These are phyloP conservation scores for Ascochyta fabae DNA, from an alignment of 2,329 filamentous ascomycete genomes.

Conservation along the genomic window DNA sequence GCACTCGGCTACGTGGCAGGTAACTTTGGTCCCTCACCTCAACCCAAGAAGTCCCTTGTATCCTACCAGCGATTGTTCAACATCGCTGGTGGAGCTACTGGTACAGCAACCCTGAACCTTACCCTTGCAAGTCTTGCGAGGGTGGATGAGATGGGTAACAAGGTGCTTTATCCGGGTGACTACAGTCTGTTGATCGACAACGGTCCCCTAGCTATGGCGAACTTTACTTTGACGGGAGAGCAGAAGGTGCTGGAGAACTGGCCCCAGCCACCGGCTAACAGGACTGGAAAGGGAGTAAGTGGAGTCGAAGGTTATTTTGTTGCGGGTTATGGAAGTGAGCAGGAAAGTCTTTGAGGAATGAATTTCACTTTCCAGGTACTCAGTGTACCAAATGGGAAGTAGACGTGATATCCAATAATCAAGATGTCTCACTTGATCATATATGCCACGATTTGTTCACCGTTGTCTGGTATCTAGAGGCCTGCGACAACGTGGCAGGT, in stretches of 20 bases:
- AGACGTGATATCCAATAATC: no score
- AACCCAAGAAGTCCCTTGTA: slow-evolving; percentile 61
- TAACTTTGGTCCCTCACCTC: slow-evolving; percentile 57
- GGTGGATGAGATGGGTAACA: slow-evolving; percentile 59
- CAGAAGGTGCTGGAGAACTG: slow-evolving; percentile 34
- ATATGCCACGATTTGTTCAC: no score
- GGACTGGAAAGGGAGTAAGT: slow-evolving; percentile 26
- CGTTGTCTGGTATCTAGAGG: no score
- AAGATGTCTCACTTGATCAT: no score
- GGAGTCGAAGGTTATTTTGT: slow-evolving; percentile 32
- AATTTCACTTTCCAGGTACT: no score
- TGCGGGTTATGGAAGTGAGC: slow-evolving; percentile 29
- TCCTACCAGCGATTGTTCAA: slow-evolving; percentile 56
- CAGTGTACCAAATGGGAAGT: no score
- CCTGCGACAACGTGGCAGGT: no score
- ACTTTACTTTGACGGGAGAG: slow-evolving; percentile 35
- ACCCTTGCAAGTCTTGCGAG: slow-evolving; percentile 59
- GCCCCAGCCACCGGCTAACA: slow-evolving; percentile 35
- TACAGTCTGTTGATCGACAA: slow-evolving; percentile 50
- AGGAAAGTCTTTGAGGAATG: slow-evolving; percentile 1
- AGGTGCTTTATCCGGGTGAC: slow-evolving; percentile 61
- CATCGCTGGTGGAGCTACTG: slow-evolving; percentile 47
- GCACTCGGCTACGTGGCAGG: slow-evolving; percentile 59
- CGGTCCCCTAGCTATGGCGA: slow-evolving; percentile 19
- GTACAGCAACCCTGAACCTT: slow-evolving; percentile 51